Base-by-base conservation (phyloP, 2,329 filamentous ascomycete species). In the Fusarium papillatum region DNA sequence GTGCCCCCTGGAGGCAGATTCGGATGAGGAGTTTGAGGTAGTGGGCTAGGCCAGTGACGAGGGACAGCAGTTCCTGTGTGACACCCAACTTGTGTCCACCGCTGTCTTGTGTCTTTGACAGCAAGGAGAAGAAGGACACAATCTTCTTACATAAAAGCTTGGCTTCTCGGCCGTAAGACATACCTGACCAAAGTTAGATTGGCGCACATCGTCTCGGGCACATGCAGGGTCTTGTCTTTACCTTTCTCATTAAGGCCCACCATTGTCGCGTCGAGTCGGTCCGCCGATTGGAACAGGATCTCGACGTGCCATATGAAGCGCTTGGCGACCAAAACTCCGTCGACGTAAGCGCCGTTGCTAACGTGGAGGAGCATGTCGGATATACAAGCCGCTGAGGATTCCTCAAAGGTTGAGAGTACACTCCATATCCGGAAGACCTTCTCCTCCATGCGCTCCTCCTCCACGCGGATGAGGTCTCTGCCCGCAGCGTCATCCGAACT, bases 91-190 rank as follows among this genome's bases (percentile, higher is more conserved):
- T 97, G 69, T 95, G 91, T 43, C 95, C 92, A n/a, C 94, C 95
- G 11, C 93, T 95, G 81, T 98, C 96, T 82, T 98, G 96, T 2
- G 96, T 97, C 83, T 98, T 98, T 8, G 96, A 98, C 11, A 99
- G 89, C 22, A 99, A 88, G 16, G 95, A 95, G 83, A 99, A 99
- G 87, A 99, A 99, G 31, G 96, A 95, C 8, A 99, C 97, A 66
- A 99, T 98, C 85, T 99, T 99, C 85, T 99, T 99, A 88, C 97
- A 99, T n/a, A 99, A 91, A 63, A 99, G 89, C 85, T 99, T 99
- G n/a, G 97, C 95, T 86, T 99, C 97, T 80, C 97, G 93, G 22
- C 94, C 94, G 82, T 98, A 99, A 13, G 95, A 95, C 72, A 99
- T 89, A 74, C 94, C 95, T 94, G 82, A 9, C 26, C 16, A 5